These are phyloP conservation scores for Aspergillus sp. DNA, from an alignment of 2,329 filamentous ascomycete species.

Conservation along the genomic window DNA sequence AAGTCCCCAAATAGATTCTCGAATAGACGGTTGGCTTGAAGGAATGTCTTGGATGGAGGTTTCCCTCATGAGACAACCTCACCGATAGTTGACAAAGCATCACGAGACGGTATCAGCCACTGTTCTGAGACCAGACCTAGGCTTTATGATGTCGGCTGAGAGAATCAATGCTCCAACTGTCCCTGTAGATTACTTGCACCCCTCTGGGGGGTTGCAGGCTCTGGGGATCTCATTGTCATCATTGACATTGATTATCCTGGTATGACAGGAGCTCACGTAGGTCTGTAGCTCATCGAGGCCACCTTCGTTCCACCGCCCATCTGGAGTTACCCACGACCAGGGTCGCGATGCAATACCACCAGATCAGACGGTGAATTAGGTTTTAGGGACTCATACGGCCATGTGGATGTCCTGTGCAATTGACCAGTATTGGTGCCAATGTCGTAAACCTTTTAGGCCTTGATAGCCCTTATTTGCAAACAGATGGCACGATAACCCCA, in stretches of 20 bases:
- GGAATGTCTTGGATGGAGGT: constrained; percentile 27
- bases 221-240: not conserved
- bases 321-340: constrained; percentile 33
- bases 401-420: constrained; percentile 33
- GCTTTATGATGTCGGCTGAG: constrained; percentile 11
- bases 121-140: constrained; percentile 16
- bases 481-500: constrained; percentile 26
- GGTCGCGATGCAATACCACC: constrained; percentile 20
- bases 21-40: constrained; percentile 21
- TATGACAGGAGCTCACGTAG: constrained; percentile 3
- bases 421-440: constrained; percentile 16
- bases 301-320: constrained; percentile 32
- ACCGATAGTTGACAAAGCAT: constrained; percentile 22
- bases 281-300: constrained; percentile 31
- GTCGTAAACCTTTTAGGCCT: constrained; percentile 14
- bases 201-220: not conserved
- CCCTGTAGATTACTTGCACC: not conserved
- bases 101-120: constrained; percentile 21
- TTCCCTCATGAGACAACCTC: constrained; percentile 19
- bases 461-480: constrained; percentile 31
- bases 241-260: constrained; percentile 18
- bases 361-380: constrained; percentile 25
- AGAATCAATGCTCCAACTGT: constrained; percentile 5
- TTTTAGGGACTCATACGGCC: constrained; percentile 29
- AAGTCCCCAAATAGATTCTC: constrained; percentile 13